Evolutionary conservation across 495 filamentous ascomycete species (phyloP), one percentile per base, ranked within the genome.

Genomic region (Physcia stellaris): DNA sequence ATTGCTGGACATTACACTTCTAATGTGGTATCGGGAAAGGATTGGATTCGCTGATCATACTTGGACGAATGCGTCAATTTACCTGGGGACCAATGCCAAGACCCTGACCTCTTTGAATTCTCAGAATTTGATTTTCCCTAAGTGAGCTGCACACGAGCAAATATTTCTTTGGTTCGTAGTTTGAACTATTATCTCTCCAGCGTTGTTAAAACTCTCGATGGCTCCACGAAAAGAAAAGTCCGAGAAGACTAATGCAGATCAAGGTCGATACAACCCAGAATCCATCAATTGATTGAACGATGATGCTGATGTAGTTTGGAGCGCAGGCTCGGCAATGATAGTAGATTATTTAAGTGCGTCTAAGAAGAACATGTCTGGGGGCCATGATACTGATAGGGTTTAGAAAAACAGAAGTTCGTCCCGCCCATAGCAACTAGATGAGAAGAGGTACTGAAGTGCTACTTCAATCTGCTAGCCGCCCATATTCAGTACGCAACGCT

Each of bases 321-420:
- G 22, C 5, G 57, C 12, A 55, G 52, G 53, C 19, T 23, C 44
- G 29, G 30, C 47, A 13, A 54, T 64, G 44, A 64, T 80, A 20
- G 58, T 73, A 6, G 60, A 70, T 21, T 80, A 80, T 45, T 62
- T 80, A 16, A 68, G 75, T 77, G 52, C 56, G 67, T 60, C 15
- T 30, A 29, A 32, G 19, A 45, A 30, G 22, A 22, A 6, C 24
- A 2, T 35, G 11, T 32, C 17, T 29, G 12, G 34, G 5, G n/a
- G n/a, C n/a, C n/a, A n/a, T n/a, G n/a, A n/a, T n/a, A n/a, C n/a
- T n/a, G n/a, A n/a, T n/a, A n/a, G n/a, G n/a, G n/a, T n/a, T n/a
- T 47, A 77, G 73, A 59, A 19, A 67, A 70, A 51, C 70, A 75
- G 47, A 76, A 76, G 73, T 76, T 51, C 32, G 61, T 48, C 21